phyloP scores from a whole-genome alignment of 1,284 basidiomycete species.

The Apiotrichum brassicae region DNA sequence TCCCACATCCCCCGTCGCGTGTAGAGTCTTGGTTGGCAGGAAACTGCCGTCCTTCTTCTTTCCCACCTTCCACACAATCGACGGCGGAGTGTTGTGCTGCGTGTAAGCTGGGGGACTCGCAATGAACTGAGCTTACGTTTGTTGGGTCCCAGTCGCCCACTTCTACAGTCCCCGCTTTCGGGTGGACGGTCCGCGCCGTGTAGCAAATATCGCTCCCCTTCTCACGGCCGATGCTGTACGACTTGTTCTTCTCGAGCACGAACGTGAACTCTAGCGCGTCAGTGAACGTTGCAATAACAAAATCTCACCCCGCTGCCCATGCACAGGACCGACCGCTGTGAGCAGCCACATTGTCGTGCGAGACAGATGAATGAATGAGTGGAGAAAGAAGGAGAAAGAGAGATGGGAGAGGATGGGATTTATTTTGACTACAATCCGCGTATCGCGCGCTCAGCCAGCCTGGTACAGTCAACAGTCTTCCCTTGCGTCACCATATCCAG shows the following conservation, averaged over 20 bases:
- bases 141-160: constrained; percentile 35
- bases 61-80: constrained; percentile 23
- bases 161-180: constrained; percentile 27
- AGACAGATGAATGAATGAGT: neutral
- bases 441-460: too few species aligned
- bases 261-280: constrained; percentile 34
- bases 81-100: constrained; percentile 18
- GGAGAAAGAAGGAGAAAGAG: neutral
- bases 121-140: constrained; percentile 28
- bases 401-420: too few species aligned
- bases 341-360: constrained; percentile 33
- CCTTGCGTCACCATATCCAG: too few species aligned
- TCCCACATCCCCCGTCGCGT: constrained; percentile 8
- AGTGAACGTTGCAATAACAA: neutral
- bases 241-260: constrained; percentile 29
- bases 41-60: constrained; percentile 27
- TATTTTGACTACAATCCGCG: too few species aligned
- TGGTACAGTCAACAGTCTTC: too few species aligned
- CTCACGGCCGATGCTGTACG: constrained; percentile 35
- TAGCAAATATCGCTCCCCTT: constrained; percentile 29
- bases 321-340: constrained; percentile 35
- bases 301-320: constrained; percentile 34
- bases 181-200: constrained; percentile 19
- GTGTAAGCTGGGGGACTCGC: neutral
- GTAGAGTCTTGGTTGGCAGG: constrained; percentile 19